Evolutionary conservation across 306 rosid species (phyloP), one percentile per base, ranked within the genome.

Genomic region (Pyrus betulifolia): DNA sequence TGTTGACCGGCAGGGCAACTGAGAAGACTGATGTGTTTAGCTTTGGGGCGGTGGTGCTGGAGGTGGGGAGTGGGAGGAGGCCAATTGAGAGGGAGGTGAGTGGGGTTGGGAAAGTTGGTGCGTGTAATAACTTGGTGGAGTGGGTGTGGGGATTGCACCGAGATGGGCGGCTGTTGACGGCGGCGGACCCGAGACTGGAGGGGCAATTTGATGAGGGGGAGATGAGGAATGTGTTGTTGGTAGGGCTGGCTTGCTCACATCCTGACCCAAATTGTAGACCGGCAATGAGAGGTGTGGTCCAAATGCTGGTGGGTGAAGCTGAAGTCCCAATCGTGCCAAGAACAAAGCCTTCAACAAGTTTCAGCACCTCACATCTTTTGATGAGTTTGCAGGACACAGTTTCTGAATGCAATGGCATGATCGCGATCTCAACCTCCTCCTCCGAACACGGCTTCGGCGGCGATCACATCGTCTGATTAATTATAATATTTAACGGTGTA

Each of bases 21-120:
- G 99, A 95, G 81, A 95, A 95, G 69, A 95, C 97, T 0, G 99
- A 95, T 60, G 97, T 95, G 73, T 95, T 92, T 35, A 95, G 99
- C 75, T 95, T 85, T 19, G 99, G 99, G 2, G 97, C 98, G 0
- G 98, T 95, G 70, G 98, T 95, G 61, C 96, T 95, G 27, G 99
- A 95, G 79, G 99, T 92, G 35, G 99, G 97, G 0, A 87, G 90
- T 52, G 99, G 98, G 45, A 87, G 99, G 74, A 83, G 99, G 31
- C 98, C 99, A 1, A 96, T 96, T 21, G 99, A 96, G 87, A 92
- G 85, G 77, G 97, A 90, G 7, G 80, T 69, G 0, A 60, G 44
- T 8, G 90, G 78, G 54, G 87, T n/a, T 19, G 93, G 88, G n/a
- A 88, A 84, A 80, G 84, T 33, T 6, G 93, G 90, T 19, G 79